A percentile compares a stretch with the other conserved stretches of the same genome.
Conservation (phyloP, 805 yeast species). For the Kuraishia hungarica region DNA sequence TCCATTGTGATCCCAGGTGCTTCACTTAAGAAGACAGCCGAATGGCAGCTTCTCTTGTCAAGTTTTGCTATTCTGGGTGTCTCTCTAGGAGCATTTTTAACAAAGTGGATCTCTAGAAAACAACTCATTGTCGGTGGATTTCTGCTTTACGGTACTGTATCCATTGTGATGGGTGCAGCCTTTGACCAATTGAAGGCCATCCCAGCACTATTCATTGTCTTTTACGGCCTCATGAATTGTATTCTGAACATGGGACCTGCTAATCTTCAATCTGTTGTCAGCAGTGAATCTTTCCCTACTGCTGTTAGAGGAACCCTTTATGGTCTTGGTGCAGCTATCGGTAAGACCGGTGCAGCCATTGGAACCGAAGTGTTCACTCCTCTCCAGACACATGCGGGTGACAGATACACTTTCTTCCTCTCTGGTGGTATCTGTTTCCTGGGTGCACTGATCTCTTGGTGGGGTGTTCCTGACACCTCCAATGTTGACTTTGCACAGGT, state of each 20-base stretch:
- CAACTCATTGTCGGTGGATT: conserved; percentile 26
- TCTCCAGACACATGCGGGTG: conserved; percentile 32
- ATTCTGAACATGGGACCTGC: conserved; percentile 41
- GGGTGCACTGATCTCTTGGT: conserved; percentile 22
- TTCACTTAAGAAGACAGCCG: conserved; percentile 29
- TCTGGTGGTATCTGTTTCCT: conserved; percentile 32
- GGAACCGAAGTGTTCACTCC: conserved; percentile 40
- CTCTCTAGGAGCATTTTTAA: conserved; percentile 30
- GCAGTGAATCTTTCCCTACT: conserved; percentile 41
- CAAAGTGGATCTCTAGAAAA: conserved; percentile 31
- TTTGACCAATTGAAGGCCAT: conserved; percentile 17
- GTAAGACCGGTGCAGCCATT: conserved; percentile 44
- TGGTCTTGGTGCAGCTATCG: conserved; percentile 40
- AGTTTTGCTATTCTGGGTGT: conserved; percentile 34
- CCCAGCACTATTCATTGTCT: conserved; percentile 29
- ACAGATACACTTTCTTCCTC: conserved; percentile 37
- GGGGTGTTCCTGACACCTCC: conserved; percentile 33
- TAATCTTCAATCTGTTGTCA: conserved; percentile 32
- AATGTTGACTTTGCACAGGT: conserved; percentile 37
- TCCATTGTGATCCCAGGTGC: conserved; percentile 29
- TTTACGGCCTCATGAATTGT: conserved; percentile 36
- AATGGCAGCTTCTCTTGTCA: conserved; percentile 34
- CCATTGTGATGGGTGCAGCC: conserved; percentile 36
- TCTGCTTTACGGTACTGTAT: conserved; percentile 27
- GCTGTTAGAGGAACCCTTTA: conserved; percentile 40